Conservation (phyloP, 371 early-diverging fungal genomes). For the Nematocida parisii region DNA sequence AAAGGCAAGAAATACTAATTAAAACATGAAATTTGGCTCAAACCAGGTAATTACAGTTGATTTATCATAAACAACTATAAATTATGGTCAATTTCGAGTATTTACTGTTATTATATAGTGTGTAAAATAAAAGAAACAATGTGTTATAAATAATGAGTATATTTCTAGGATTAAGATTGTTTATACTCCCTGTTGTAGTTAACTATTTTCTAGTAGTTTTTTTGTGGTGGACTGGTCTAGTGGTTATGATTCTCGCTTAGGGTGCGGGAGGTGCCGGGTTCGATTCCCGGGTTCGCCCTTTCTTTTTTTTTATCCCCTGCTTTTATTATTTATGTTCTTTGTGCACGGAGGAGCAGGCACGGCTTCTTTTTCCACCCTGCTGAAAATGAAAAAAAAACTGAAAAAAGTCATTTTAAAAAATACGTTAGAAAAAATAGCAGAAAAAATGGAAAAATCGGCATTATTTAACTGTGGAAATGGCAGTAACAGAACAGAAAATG, state of each 20-base stretch:
- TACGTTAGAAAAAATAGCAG: background rate
- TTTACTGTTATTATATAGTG: too few relatives aligned
- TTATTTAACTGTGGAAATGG: slow-evolving; percentile 35
- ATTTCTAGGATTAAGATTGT: too few relatives aligned
- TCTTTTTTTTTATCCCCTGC: slow-evolving; percentile 39
- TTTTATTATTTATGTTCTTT: background rate
- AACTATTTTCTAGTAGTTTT: too few relatives aligned
- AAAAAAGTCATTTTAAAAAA: background rate
- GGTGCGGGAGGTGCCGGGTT: slow-evolving; percentile 71
- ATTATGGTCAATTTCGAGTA: too few relatives aligned
- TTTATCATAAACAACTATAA: too few relatives aligned
- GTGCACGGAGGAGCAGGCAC: slow-evolving; percentile 39
- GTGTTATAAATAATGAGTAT: too few relatives aligned
- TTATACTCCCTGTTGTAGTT: too few relatives aligned
- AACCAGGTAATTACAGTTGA: too few relatives aligned
- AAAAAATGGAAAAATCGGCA: background rate
- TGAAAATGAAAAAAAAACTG: slow-evolving; percentile 6
- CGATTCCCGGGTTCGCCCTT: slow-evolving; percentile 70
- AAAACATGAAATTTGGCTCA: too few relatives aligned
- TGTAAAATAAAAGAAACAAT: too few relatives aligned
- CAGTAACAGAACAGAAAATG: slow-evolving; percentile 8
- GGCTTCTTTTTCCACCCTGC: background rate
- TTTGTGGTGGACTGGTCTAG: slow-evolving; percentile 68
- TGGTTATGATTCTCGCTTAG: slow-evolving; percentile 71
- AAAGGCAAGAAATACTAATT: too few relatives aligned